These are phyloP conservation scores for Lodderomyces parapsilosis DNA, from an alignment of 1,139 yeast species.

Conservation along the genomic window DNA sequence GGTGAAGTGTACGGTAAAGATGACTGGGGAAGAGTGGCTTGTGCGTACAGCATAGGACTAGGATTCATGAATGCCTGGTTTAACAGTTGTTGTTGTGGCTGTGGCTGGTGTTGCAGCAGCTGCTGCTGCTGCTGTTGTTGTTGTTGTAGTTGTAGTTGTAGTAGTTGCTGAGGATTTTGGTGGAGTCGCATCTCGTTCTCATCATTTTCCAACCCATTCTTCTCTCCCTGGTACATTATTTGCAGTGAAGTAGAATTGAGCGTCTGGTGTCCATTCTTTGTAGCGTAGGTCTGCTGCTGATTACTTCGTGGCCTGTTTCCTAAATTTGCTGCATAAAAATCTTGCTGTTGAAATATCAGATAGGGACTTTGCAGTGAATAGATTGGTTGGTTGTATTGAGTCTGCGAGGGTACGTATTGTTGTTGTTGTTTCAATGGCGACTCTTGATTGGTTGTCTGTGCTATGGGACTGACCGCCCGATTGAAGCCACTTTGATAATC, in stretches of 20 bases:
- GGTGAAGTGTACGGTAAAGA: slow-evolving; percentile 12
- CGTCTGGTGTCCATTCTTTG: background rate
- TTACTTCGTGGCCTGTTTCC: background rate
- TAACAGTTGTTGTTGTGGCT: slow-evolving; percentile 5
- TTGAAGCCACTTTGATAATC: slow-evolving; percentile 8
- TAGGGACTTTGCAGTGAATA: background rate
- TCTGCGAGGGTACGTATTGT: slow-evolving; percentile 9
- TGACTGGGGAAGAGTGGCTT: slow-evolving; percentile 10
- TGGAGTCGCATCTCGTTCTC: background rate
- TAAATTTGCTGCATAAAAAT: background rate
- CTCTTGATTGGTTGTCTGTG: background rate
- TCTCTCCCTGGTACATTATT: background rate
- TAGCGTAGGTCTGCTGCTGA: slow-evolving; percentile 1
- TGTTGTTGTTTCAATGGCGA: background rate
- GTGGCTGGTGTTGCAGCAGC: slow-evolving; percentile 6
- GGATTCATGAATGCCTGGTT: slow-evolving; percentile 7
- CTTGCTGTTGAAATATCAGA: slow-evolving; percentile 4
- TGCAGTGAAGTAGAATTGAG: background rate
- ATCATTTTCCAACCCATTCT: background rate
- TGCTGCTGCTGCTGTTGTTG: slow-evolving; percentile 6
- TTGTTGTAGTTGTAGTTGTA: slow-evolving; percentile 9
- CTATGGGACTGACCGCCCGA: slow-evolving; percentile 7
- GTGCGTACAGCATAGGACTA: slow-evolving; percentile 13
- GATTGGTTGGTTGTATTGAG: background rate
- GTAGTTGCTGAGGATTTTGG: slow-evolving; percentile 6